Percentiles rank a stretch among this genome's conserved stretches.
Conservation (phyloP, 495 filamentous ascomycete species). For the Daldinia loculata region DNA sequence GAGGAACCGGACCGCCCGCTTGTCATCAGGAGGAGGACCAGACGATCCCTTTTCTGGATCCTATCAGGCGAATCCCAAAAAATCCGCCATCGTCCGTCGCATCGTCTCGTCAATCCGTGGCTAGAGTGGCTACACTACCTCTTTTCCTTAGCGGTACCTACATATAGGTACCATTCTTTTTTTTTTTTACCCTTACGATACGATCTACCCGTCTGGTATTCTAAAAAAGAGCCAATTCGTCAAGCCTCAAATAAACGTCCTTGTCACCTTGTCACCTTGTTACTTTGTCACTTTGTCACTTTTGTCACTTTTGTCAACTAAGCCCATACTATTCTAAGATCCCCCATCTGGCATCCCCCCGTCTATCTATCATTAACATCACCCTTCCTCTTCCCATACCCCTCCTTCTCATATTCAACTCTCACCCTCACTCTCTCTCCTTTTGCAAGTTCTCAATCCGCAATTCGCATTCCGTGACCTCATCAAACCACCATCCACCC, state of each 20-base stretch:
- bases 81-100: slow-evolving; percentile 27
- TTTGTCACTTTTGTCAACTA: not conserved
- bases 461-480: slow-evolving; percentile 40
- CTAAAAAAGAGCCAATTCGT: slow-evolving; percentile 34
- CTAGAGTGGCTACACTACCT: slow-evolving; percentile 14
- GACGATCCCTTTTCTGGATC: slow-evolving; percentile 37
- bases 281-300: slow-evolving; percentile 3
- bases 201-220: slow-evolving; percentile 30
- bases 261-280: not conserved
- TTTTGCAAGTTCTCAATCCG: slow-evolving; percentile 24
- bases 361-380: slow-evolving; percentile 23
- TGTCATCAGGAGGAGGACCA: slow-evolving; percentile 4
- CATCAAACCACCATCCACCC: slow-evolving; percentile 33
- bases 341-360: slow-evolving; percentile 16
- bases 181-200: slow-evolving; percentile 12
- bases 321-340: not conserved
- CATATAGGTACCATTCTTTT: not conserved
- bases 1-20: slow-evolving; percentile 22
- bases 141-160: not conserved
- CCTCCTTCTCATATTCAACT: not conserved
- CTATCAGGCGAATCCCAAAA: slow-evolving; percentile 27
- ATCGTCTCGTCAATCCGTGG: slow-evolving; percentile 24
- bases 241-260: slow-evolving; percentile 29
- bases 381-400: slow-evolving; percentile 8
- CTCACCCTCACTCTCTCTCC: slow-evolving; percentile 22